Conservation (phyloP, 1,139 yeast species). For the Saccharomycopsis hybrid region DNA sequence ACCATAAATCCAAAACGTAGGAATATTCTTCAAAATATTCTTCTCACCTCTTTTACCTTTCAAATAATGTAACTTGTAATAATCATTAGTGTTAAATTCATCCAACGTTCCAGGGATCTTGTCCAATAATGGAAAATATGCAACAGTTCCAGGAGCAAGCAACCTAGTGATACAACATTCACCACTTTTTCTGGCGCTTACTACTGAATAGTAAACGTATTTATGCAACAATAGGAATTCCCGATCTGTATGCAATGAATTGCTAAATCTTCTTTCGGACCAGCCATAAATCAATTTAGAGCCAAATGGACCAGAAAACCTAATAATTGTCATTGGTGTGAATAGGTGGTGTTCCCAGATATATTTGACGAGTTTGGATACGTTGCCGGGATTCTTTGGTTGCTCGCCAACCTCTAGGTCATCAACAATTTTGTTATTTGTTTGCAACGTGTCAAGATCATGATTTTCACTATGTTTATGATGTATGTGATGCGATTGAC, state of each 20-base stretch:
- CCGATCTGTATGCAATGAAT: constrained; percentile 32
- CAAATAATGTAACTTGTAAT: neutral
- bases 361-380: constrained; percentile 5
- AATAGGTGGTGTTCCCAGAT: constrained; percentile 41
- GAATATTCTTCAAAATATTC: constrained; percentile 3
- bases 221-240: constrained; percentile 47
- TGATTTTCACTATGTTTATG: no score
- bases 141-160: constrained; percentile 72
- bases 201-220: constrained; percentile 61
- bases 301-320: constrained; percentile 61
- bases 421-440: no score
- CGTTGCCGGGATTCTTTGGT: no score
- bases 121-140: constrained; percentile 56
- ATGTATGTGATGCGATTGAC: no score
- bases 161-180: constrained; percentile 67
- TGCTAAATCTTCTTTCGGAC: constrained; percentile 61
- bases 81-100: constrained; percentile 4
- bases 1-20: constrained; percentile 58
- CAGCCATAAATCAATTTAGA: constrained; percentile 67
- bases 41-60: neutral
- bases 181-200: constrained; percentile 66
- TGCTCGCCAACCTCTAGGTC: no score
- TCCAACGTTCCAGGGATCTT: constrained; percentile 30
- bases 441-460: no score
- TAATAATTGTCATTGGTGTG: constrained; percentile 61